Evolutionary conservation across 2,329 filamentous ascomycete genomes (phyloP), one percentile per base, ranked within the genome.

Genomic region (Chaetomiaceae sp.): DNA sequence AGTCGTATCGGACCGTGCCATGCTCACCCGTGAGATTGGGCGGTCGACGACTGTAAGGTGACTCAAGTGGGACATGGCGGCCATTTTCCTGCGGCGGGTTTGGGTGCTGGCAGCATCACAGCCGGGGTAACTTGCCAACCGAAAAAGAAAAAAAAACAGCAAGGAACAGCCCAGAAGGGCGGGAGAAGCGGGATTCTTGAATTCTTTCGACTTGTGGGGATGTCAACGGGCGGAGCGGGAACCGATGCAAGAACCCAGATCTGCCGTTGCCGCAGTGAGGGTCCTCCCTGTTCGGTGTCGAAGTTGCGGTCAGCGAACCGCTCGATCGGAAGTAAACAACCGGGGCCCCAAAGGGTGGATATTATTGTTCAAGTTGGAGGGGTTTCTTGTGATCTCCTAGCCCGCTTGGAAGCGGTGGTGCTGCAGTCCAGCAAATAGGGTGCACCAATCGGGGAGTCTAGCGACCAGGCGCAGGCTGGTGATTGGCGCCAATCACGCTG

Each of bases 1-100:
- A 4, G 75, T 78, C 32, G 73, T 73, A 61, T 75, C 74, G 25
- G 77, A 78, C 43, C 67, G 67, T 46, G 74, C 72, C 57, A 73
- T 64, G 63, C 72, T 76, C 42, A 69, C 66, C 47, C 71, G 68
- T 41, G 72, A 73, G 30, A 62, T 57, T 38, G 64, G 64, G 48
- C 62, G 62, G 54, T 61, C 58, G 48, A 57, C 46, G 42, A 54
- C 42, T 33, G 55, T 42, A 18, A 54, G 38, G 25, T 45, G 51
- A 14, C 37, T 53, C 20, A 55, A 32, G 33, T 55, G 58, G 44
- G 58, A 57, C 46, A 60, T 56, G 56, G 51, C 43, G 37, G 52
- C 43, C 55, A 56, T 52, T 32, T 37, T 40, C 44, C 20, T 48
- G 41, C 29, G 40, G 41, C 34, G 32, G 49, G 18, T 20, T 8